Conservation (phyloP, 768 basidiomycete species). For the Auricularia cornea region DNA sequence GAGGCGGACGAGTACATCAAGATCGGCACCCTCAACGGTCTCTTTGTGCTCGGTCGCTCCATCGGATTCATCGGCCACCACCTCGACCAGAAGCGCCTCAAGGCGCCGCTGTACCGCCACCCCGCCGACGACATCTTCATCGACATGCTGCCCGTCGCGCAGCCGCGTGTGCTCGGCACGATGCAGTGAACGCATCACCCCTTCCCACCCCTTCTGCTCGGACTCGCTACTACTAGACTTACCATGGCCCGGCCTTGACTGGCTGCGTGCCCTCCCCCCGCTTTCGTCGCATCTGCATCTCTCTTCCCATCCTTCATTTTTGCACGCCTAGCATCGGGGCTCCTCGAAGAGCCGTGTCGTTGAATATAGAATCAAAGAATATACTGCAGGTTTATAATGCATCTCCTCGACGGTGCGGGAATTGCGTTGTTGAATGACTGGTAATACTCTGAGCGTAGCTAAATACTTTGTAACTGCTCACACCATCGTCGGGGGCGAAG, state of each 20-base stretch:
- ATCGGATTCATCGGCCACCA: slow-evolving; percentile 97
- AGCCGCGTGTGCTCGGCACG: slow-evolving; percentile 66
- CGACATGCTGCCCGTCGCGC: slow-evolving; percentile 80
- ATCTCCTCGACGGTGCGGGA: background rate
- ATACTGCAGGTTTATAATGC: background rate
- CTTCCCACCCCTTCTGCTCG: background rate
- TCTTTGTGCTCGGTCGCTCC: slow-evolving; percentile 95
- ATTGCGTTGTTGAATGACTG: too few relatives aligned
- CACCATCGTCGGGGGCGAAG: too few relatives aligned
- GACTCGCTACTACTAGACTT: background rate
- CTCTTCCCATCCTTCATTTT: background rate
- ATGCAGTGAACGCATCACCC: slow-evolving; percentile 4
- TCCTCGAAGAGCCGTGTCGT: background rate
- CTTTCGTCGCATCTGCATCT: background rate
- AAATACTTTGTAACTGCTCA: too few relatives aligned
- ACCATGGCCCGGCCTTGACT: background rate
- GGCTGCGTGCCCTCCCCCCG: background rate
- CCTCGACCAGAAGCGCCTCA: slow-evolving; percentile 92
- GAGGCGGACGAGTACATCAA: slow-evolving; percentile 98
- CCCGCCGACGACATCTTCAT: slow-evolving; percentile 93
- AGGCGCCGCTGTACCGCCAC: slow-evolving; percentile 88
- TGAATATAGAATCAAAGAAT: background rate
- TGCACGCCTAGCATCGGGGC: background rate
- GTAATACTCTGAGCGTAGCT: too few relatives aligned
- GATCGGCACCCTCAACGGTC: slow-evolving; percentile 90